These are phyloP conservation scores for Acer negundo DNA, from an alignment of 345 rosid species.

Conservation along the genomic window DNA sequence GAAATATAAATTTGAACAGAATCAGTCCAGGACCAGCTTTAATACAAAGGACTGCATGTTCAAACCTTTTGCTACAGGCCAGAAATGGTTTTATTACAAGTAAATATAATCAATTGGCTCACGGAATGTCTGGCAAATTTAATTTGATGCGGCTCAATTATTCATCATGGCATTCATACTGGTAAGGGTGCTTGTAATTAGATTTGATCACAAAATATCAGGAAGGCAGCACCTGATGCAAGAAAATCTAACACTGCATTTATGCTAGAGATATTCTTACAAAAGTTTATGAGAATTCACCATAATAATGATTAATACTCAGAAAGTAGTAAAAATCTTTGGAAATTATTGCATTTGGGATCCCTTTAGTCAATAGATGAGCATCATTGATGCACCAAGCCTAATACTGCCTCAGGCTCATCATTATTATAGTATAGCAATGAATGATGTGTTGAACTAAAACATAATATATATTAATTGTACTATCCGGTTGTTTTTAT, in stretches of 20 bases:
- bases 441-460: neutral
- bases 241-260: neutral
- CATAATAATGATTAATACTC: neutral
- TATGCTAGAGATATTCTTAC: neutral
- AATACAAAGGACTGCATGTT: slow-evolving; percentile 4
- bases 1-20: slow-evolving; percentile 10
- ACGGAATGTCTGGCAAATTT: neutral
- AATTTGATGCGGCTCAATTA: neutral
- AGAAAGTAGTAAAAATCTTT: neutral
- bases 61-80: slow-evolving; percentile 6
- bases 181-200: neutral
- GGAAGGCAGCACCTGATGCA: neutral
- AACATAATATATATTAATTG: too few species aligned
- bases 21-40: slow-evolving; percentile 18
- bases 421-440: neutral
- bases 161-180: slow-evolving; percentile 2
- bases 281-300: neutral
- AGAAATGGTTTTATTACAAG: neutral
- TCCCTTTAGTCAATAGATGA: neutral
- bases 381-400: slow-evolving; percentile 4
- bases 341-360: neutral
- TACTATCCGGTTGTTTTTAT: neutral
- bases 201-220: neutral
- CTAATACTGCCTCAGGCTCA: neutral
- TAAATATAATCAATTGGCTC: neutral